Evolutionary conservation across 2,329 filamentous ascomycete species (phyloP), one percentile per base, ranked within the genome.

Genomic region (Sporothrix brasiliensis): DNA sequence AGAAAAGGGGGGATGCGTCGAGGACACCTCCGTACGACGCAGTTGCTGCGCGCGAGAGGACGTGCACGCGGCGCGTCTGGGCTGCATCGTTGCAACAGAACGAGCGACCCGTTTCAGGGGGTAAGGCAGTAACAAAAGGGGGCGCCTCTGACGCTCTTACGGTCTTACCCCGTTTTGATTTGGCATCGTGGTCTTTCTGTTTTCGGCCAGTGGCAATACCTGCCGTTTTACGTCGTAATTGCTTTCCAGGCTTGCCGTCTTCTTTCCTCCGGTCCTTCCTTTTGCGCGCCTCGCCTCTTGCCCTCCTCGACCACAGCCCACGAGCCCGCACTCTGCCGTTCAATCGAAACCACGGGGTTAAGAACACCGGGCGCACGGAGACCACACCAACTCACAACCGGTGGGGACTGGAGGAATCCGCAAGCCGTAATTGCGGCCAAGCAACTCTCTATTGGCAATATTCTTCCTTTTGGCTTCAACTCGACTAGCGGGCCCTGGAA

Each of bases 381-480:
- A 34, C 47, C 61, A 44, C 67, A 41, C n/a, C 24, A 24, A 27
- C 1, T 47, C 39, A 47, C 39, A 44, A 61, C 58, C 58, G 39
- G 58, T 47, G 58, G 27, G 27, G 27, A 30, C 27, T 30, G 27
- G 68, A 54, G 21, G 27, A n/a, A 50, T 52, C 39, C 52, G 61
- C 52, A 61, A 14, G 5, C 54, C 53, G 63, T 67, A 61, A 70
- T 70, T 70, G 34, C 63, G 27, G 63, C 69, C 69, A 70, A 67
- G 69, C 16, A 60, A 24, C 47, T 27, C n/a, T n/a, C 44, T 49
- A 67, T 70, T 70, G 69, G 41, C 69, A 67, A 61, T 70, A 66
- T 56, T 66, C 50, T 65, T 58, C 49, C 63, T 66, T 56, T 50
- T 58, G 1, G 34, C 11, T 44, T 52, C 41, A 21, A 24, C 24